Conservation (phyloP, 1,284 basidiomycete species). For the Fistulina hepatica region DNA sequence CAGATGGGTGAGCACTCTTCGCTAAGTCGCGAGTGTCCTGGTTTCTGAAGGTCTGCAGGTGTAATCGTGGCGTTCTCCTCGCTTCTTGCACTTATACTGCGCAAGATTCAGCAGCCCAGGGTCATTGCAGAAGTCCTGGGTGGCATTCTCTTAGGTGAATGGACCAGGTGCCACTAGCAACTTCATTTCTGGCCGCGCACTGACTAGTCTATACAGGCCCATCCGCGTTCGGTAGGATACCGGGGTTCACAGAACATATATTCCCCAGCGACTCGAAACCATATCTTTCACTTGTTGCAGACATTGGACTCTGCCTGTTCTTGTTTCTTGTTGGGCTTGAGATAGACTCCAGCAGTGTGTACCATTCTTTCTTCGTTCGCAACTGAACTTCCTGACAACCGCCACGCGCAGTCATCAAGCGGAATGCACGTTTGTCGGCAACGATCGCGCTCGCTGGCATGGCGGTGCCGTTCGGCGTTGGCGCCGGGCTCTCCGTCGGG, state of each 20-base stretch:
- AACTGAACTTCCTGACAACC: conserved; percentile 30
- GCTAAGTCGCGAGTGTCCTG: background rate
- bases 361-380: background rate
- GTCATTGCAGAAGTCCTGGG: conserved; percentile 71
- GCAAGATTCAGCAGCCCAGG: conserved; percentile 73
- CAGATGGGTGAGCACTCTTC: background rate
- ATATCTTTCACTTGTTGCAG: conserved; percentile 83
- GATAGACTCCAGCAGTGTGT: background rate
- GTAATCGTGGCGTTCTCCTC: conserved; percentile 78
- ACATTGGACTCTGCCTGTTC: conserved; percentile 87
- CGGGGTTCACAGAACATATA: conserved; percentile 72
- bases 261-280: conserved; percentile 67
- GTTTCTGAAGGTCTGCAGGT: conserved; percentile 27
- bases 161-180: background rate
- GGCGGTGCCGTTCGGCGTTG: conserved; percentile 70
- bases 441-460: conserved; percentile 10
- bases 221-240: conserved; percentile 65
- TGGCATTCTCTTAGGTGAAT: conserved; percentile 72
- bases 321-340: conserved; percentile 74
- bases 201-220: conserved; percentile 37
- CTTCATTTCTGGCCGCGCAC: conserved; percentile 1
- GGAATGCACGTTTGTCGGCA: conserved; percentile 58
- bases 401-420: conserved; percentile 70
- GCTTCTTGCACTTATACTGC: conserved; percentile 57
- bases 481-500: conserved; percentile 71